Conservation (phyloP, 2,329 filamentous ascomycete species). For the Dothistroma septosporum region DNA sequence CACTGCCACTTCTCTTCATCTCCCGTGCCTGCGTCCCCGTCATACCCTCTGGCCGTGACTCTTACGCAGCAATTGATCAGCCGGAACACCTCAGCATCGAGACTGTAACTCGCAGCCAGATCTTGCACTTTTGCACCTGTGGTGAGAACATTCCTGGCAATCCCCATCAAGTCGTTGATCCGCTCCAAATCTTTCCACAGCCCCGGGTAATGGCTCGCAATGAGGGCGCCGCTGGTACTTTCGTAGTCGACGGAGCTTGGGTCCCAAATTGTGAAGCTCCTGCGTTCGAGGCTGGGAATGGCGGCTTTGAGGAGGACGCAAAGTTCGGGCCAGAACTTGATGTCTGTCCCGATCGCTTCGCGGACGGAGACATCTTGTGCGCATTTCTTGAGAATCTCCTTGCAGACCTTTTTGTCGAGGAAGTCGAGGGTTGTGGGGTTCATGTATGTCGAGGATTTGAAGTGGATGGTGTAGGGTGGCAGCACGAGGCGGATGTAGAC, state of each 20-base stretch:
- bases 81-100: constrained; percentile 59
- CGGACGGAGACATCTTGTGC: constrained; percentile 51
- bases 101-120: constrained; percentile 55
- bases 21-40: constrained; percentile 58
- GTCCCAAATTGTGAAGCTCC: constrained; percentile 59
- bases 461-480: constrained; percentile 53
- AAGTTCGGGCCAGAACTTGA: constrained; percentile 58
- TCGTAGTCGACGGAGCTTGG: constrained; percentile 55
- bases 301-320: constrained; percentile 56
- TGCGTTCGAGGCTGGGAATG: constrained; percentile 57
- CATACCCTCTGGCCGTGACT: constrained; percentile 61
- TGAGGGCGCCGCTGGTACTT: constrained; percentile 56
- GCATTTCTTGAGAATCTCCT: constrained; percentile 57
- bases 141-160: constrained; percentile 59
- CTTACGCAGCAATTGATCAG: constrained; percentile 61
- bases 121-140: constrained; percentile 60
- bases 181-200: constrained; percentile 60
- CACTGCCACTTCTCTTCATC: constrained; percentile 64
- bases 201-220: constrained; percentile 56
- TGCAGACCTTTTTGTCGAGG: constrained; percentile 52
- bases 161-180: constrained; percentile 58
- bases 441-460: constrained; percentile 57
- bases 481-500: constrained; percentile 46
- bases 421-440: constrained; percentile 56
- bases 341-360: constrained; percentile 54